These are phyloP conservation scores for Mrakia hoshinonis DNA, from an alignment of 768 basidiomycete species.

Conservation along the genomic window DNA sequence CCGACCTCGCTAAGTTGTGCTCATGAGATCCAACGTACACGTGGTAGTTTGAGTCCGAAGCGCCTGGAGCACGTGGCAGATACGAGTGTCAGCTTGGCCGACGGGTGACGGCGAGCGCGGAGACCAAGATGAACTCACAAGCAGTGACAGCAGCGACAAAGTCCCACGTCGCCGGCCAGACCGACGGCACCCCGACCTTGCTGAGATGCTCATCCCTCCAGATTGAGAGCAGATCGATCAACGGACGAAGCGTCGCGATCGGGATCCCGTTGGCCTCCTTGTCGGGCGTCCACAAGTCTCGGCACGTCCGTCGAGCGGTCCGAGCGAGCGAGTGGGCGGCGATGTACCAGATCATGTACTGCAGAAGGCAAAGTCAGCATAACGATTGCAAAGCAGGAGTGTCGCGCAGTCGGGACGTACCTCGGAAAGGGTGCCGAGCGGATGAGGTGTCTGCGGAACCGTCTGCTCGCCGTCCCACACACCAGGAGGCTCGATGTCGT, in stretches of 20 bases:
- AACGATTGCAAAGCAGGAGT: background rate
- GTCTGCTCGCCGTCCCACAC: slow-evolving; percentile 25
- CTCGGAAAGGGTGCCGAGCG: slow-evolving; percentile 19
- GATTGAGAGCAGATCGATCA: slow-evolving; percentile 52
- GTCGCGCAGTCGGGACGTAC: background rate
- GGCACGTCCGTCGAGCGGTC: slow-evolving; percentile 70
- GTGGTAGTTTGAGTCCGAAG: slow-evolving; percentile 59
- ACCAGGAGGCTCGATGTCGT: slow-evolving; percentile 29
- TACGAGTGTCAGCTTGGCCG: slow-evolving; percentile 6
- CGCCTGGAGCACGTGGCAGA: slow-evolving; percentile 60
- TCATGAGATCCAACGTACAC: slow-evolving; percentile 49
- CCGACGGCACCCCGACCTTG: slow-evolving; percentile 74
- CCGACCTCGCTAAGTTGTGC: background rate
- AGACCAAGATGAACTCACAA: slow-evolving; percentile 43
- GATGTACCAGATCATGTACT: slow-evolving; percentile 56
- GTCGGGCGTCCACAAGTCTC: slow-evolving; percentile 68
- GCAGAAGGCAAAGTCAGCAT: background rate
- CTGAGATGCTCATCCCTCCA: slow-evolving; percentile 72
- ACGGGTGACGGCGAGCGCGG: slow-evolving; percentile 5
- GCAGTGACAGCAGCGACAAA: slow-evolving; percentile 69
- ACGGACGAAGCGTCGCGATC: slow-evolving; percentile 52
- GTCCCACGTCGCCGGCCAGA: slow-evolving; percentile 80
- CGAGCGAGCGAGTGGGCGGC: slow-evolving; percentile 76
- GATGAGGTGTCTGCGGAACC: slow-evolving; percentile 17
- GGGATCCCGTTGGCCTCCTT: slow-evolving; percentile 71